Base-by-base conservation (phyloP, 371 early-diverging fungal species). In the Circinella minor region DNA sequence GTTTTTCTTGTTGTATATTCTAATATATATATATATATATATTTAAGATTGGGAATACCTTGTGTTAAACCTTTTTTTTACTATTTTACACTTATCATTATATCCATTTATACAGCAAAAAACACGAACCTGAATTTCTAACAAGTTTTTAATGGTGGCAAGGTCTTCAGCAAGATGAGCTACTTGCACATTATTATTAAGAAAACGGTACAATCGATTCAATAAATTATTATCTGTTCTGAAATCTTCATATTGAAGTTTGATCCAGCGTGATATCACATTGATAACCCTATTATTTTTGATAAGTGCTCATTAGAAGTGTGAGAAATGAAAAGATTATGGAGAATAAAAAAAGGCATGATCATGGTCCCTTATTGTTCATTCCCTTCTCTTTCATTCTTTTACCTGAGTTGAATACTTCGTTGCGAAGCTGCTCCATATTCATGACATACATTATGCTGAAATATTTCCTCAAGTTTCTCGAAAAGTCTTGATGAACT, bases 211-310 rank as follows among this genome's bases (percentile, higher is more conserved):
- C 20, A 78, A 27, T 13, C 74, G 43, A 17, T 71, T 61, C 6
- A 81, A 76, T 4, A 91, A 69, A 6, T 61, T 57, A 1, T 67
- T 55, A 65, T 90, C 77, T 6, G 67, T 69, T 27, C 77, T 85
- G 66, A 92, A 90, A 55, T 89, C 87, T 60, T 88, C 84, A 55
- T 78, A 86, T 61, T 86, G 86, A 8, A 91, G 66, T 51, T 78
- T 77, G 3, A 90, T 76, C 93, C 93, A 92, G 10, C 90, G 84
- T 14, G 80, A 61, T 36, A 92, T 69, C 0, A 89, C 89, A 54
- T 81, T 78, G 1, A 92, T 71, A 8, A 91, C 85, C 63, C 88
- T 92, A 67, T 6, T 27, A 27, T 27, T 27, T 27, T 27, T 27
- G 27, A 27, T 27, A 27, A 27, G 27, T 27, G 2, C 27, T 27